Conservation (phyloP, 768 basidiomycete species). For the Leccinum truebloodii region DNA sequence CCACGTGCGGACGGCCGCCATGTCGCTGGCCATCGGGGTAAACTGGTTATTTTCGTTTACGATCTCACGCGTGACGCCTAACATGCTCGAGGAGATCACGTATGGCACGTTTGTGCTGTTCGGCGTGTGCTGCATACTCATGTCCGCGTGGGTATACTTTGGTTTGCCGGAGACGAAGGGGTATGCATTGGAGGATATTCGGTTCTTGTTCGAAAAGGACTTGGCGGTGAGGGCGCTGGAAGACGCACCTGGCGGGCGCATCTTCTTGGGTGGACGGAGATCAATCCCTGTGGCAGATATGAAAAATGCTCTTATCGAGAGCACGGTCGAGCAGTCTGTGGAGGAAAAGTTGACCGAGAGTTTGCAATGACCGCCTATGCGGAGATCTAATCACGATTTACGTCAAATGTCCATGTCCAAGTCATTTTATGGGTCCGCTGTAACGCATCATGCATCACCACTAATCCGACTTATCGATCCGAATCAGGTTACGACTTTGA, state of each 20-base stretch:
- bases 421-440: too few relatives aligned
- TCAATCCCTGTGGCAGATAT: slow-evolving; percentile 27
- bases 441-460: too few relatives aligned
- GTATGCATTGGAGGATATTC: slow-evolving; percentile 41
- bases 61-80: slow-evolving; percentile 40
- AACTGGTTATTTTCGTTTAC: slow-evolving; percentile 41
- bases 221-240: slow-evolving; percentile 34
- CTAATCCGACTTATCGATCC: too few relatives aligned
- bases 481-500: not conserved
- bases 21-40: slow-evolving; percentile 34
- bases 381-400: not conserved
- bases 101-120: slow-evolving; percentile 38
- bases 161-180: slow-evolving; percentile 45
- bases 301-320: not conserved
- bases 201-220: slow-evolving; percentile 38
- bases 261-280: slow-evolving; percentile 30
- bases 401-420: not conserved
- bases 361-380: not conserved
- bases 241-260: slow-evolving; percentile 36
- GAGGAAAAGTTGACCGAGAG: not conserved
- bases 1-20: slow-evolving; percentile 38
- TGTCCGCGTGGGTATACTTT: slow-evolving; percentile 38
- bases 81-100: slow-evolving; percentile 35
- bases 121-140: slow-evolving; percentile 33
- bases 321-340: not conserved